Evolutionary conservation across 73 alveolate genomes (phyloP).

Genomic region (Breviolum minutum): DNA sequence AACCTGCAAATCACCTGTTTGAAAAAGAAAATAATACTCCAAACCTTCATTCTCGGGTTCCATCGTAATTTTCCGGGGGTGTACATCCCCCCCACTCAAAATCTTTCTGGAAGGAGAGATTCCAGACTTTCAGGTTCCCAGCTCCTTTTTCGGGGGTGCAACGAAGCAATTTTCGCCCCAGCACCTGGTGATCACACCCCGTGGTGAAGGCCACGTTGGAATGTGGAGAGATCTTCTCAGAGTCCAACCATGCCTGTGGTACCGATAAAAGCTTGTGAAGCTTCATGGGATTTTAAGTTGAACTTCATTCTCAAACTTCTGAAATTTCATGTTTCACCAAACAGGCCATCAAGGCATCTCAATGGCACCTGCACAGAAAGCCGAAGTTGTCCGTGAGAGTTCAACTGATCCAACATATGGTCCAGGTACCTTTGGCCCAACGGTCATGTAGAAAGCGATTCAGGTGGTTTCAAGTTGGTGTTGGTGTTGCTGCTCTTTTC

Average conservation of each 20-base stretch:
- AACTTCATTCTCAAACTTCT: too few relatives aligned
- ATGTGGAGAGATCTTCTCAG: slow-evolving; percentile 15
- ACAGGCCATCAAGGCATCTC: background rate
- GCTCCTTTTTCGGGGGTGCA: too few relatives aligned
- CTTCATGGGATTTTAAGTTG: background rate
- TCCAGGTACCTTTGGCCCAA: slow-evolving; percentile 49
- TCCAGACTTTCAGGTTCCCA: too few relatives aligned
- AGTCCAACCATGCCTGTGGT: slow-evolving; percentile 50
- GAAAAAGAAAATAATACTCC: background rate
- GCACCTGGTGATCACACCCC: slow-evolving; percentile 53
- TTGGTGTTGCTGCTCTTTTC: too few relatives aligned
- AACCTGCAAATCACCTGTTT: background rate
- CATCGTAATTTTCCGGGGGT: too few relatives aligned
- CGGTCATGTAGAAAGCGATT: background rate
- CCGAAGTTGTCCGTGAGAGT: slow-evolving; percentile 90
- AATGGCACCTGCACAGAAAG: slow-evolving; percentile 52
- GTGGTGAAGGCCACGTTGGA: slow-evolving; percentile 50
- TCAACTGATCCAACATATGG: slow-evolving; percentile 91
- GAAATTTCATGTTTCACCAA: background rate
- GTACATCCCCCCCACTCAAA: background rate
- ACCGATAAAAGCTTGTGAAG: background rate
- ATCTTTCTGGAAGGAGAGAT: too few relatives aligned
- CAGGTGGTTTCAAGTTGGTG: too few relatives aligned
- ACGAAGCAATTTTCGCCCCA: background rate
- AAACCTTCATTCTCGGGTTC: background rate